Conservation (phyloP, 108 stramenopile genomes). For the Skeletonema marinoi region DNA sequence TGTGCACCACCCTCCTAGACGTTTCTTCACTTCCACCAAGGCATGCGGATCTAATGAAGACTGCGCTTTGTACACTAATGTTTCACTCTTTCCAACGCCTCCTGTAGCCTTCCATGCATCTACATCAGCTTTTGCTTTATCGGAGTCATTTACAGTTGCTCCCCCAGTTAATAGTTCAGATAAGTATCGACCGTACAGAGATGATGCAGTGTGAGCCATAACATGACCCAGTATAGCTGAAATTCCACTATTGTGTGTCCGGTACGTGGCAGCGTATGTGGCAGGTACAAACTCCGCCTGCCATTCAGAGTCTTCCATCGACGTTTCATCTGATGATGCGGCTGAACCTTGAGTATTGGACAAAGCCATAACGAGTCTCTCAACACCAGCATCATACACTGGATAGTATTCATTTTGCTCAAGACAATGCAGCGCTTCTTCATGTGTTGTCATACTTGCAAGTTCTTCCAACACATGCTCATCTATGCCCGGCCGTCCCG, state of each 20-base stretch:
- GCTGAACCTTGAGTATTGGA: background rate
- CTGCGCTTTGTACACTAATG: background rate
- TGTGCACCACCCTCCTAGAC: slow-evolving; percentile 12
- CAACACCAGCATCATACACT: slow-evolving; percentile 30
- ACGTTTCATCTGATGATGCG: background rate
- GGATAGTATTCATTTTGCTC: slow-evolving; percentile 4
- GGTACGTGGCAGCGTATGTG: slow-evolving; percentile 8
- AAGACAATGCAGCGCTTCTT: background rate
- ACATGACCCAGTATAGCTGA: background rate
- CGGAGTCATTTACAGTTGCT: background rate
- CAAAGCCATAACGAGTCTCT: background rate
- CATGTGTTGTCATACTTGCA: background rate
- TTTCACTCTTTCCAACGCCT: background rate
- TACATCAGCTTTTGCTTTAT: background rate
- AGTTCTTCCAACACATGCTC: slow-evolving; percentile 4
- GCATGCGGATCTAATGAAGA: slow-evolving; percentile 1
- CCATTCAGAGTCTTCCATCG: background rate
- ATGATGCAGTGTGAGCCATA: background rate
- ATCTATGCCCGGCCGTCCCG: background rate
- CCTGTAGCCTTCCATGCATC: slow-evolving; percentile 1
- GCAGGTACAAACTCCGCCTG: background rate
- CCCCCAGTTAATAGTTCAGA: background rate
- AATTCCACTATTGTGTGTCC: slow-evolving; percentile 4
- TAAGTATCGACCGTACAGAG: background rate
- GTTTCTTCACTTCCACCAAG: slow-evolving; percentile 10